Conservation (phyloP, 345 rosid genomes). For the Erucastrum elatum region DNA sequence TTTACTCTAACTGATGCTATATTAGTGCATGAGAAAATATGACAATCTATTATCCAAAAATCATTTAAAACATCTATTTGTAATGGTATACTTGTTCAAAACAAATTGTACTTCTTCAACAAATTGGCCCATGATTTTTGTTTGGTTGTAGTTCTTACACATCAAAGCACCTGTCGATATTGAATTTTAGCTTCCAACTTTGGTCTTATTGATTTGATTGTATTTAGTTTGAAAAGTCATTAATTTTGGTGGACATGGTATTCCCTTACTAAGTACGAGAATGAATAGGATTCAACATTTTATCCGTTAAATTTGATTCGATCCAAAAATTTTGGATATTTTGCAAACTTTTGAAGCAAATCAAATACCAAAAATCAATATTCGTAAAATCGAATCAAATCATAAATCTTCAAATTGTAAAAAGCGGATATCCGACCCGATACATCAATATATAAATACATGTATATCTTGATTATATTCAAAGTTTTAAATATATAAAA, state of each 20-base stretch:
- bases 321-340: too few relatives aligned
- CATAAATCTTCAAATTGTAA: too few relatives aligned
- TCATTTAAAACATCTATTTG: not conserved
- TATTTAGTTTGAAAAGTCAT: not conserved
- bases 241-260: not conserved
- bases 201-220: slow-evolving; percentile 3
- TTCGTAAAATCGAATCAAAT: too few relatives aligned
- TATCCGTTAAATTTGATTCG: too few relatives aligned
- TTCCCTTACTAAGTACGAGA: too few relatives aligned
- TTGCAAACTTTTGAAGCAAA: too few relatives aligned
- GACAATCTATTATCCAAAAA: not conserved
- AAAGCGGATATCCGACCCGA: too few relatives aligned
- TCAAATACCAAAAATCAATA: too few relatives aligned
- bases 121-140: slow-evolving; percentile 15
- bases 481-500: too few relatives aligned
- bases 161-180: slow-evolving; percentile 10
- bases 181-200: not conserved
- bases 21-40: not conserved
- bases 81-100: slow-evolving; percentile 12
- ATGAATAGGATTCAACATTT: too few relatives aligned
- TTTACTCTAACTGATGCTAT: not conserved
- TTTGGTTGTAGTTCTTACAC: slow-evolving; percentile 19
- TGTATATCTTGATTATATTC: too few relatives aligned
- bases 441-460: too few relatives aligned
- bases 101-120: not conserved